These are phyloP conservation scores for Sicyos edulis DNA, from an alignment of 306 rosid genomes.

Conservation along the genomic window DNA sequence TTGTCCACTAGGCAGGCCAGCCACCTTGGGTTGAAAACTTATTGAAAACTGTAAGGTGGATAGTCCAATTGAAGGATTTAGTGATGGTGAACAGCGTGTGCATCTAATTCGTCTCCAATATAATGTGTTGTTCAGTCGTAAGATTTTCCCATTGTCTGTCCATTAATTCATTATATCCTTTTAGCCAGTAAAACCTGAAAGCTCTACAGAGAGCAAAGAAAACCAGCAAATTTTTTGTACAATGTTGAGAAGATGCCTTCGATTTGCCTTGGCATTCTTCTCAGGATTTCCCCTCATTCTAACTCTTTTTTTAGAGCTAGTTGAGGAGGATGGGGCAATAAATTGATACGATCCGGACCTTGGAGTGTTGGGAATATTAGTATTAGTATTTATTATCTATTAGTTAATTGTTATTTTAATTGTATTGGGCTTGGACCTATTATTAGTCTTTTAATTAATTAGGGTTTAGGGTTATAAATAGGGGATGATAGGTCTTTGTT, in stretches of 20 bases:
- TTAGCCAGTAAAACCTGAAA: neutral
- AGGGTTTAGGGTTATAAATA: too few species aligned
- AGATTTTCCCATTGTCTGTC: neutral
- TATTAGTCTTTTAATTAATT: too few species aligned
- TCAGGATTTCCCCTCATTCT: neutral
- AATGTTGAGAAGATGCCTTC: neutral
- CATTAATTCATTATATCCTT: neutral
- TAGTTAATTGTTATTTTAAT: too few species aligned
- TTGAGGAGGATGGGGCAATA: too few species aligned
- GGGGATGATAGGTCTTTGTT: too few species aligned
- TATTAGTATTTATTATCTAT: too few species aligned
- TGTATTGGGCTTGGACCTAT: too few species aligned
- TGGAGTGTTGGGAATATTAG: too few species aligned
- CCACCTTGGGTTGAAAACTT: neutral
- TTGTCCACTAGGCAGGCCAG: too few species aligned
- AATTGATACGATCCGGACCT: too few species aligned
- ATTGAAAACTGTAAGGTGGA: neutral
- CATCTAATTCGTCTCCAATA: neutral
- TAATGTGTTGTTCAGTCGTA: neutral
- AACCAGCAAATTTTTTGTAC: neutral
- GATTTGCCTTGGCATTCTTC: neutral
- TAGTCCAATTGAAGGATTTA: neutral
- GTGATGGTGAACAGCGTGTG: neutral
- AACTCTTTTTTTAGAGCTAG: too few species aligned
- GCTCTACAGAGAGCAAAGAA: neutral